Percentiles rank a stretch among this genome's conserved stretches.
These are phyloP conservation scores for Triticum dicoccoides DNA, from an alignment of 176 grass and related monocot species.

Conservation along the genomic window DNA sequence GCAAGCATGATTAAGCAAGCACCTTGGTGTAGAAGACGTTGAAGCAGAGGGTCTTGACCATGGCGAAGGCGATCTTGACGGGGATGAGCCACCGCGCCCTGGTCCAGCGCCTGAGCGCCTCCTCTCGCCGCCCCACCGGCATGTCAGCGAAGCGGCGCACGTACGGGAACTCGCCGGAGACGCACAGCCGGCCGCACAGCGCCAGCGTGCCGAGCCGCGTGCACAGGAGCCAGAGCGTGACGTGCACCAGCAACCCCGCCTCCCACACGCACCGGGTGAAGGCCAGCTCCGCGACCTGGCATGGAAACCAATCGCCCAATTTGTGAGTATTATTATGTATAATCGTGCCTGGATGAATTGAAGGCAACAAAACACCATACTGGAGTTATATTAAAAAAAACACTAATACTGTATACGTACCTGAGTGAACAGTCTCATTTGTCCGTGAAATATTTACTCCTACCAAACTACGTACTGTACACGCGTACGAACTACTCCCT, in stretches of 20 bases:
- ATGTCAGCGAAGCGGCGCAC: slow-evolving; percentile 64
- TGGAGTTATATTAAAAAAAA: too few relatives aligned
- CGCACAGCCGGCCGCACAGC: slow-evolving; percentile 39
- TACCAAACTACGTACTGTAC: background rate
- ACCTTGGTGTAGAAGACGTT: slow-evolving; percentile 63
- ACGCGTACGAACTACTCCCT: background rate
- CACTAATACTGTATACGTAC: background rate
- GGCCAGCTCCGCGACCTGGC: slow-evolving; percentile 60
- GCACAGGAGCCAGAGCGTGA: slow-evolving; percentile 57
- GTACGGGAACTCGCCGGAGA: slow-evolving; percentile 42
- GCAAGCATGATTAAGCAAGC: too few relatives aligned
- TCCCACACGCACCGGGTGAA: slow-evolving; percentile 39
- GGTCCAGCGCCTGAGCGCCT: slow-evolving; percentile 50
- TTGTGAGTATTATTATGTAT: too few relatives aligned
- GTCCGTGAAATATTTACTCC: background rate
- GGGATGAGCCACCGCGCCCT: slow-evolving; percentile 33
- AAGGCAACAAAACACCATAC: background rate
- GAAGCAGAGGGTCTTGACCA: slow-evolving; percentile 54
- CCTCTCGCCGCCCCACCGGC: slow-evolving; percentile 56
- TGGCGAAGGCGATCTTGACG: slow-evolving; percentile 48
- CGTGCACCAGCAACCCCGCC: slow-evolving; percentile 31
- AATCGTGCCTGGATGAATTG: background rate
- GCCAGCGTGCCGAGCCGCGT: slow-evolving; percentile 56
- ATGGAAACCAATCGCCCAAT: background rate
- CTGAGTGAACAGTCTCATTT: background rate